Conservation (phyloP, 2,329 filamentous ascomycete genomes). For the Hortaea werneckii region DNA sequence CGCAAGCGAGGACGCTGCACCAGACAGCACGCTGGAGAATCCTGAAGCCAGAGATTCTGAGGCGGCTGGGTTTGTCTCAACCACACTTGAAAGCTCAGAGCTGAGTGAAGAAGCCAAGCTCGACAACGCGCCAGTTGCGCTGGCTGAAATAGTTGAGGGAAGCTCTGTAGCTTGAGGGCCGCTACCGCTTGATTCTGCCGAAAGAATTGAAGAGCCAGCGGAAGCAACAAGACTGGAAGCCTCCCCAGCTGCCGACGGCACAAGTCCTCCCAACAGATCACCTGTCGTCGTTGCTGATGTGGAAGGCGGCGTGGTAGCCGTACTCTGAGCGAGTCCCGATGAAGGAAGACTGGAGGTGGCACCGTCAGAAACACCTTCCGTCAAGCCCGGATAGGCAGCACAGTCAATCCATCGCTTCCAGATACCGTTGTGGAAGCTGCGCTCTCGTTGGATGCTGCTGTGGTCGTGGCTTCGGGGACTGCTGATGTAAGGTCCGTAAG, state of each 20-base stretch:
- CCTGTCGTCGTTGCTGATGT: neutral
- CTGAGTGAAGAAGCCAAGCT: slow-evolving; percentile 20
- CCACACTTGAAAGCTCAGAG: slow-evolving; percentile 19
- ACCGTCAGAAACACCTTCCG: neutral
- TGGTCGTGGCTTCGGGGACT: neutral
- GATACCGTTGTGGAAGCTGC: neutral
- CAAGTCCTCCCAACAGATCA: neutral
- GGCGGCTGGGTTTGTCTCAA: slow-evolving; percentile 17
- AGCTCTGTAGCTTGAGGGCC: slow-evolving; percentile 3
- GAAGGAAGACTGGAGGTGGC: too few relatives aligned
- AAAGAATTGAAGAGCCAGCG: slow-evolving; percentile 13
- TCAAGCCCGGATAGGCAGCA: neutral
- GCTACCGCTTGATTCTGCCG: slow-evolving; percentile 7
- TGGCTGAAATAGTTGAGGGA: slow-evolving; percentile 8
- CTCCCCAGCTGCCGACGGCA: slow-evolving; percentile 1
- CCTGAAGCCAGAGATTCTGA: slow-evolving; percentile 19
- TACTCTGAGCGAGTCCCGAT: too few relatives aligned
- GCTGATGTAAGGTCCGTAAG: too few relatives aligned
- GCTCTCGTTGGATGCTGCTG: neutral
- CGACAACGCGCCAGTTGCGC: slow-evolving; percentile 17
- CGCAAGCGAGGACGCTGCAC: slow-evolving; percentile 18
- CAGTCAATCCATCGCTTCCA: neutral
- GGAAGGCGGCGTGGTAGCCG: too few relatives aligned
- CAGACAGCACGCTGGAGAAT: slow-evolving; percentile 22
- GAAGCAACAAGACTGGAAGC: slow-evolving; percentile 14